Percentiles rank a stretch among this genome's conserved stretches.
Evolutionary conservation across 2,329 filamentous ascomycete genomes (phyloP).

Genomic region (Aspergillus amoenus): DNA sequence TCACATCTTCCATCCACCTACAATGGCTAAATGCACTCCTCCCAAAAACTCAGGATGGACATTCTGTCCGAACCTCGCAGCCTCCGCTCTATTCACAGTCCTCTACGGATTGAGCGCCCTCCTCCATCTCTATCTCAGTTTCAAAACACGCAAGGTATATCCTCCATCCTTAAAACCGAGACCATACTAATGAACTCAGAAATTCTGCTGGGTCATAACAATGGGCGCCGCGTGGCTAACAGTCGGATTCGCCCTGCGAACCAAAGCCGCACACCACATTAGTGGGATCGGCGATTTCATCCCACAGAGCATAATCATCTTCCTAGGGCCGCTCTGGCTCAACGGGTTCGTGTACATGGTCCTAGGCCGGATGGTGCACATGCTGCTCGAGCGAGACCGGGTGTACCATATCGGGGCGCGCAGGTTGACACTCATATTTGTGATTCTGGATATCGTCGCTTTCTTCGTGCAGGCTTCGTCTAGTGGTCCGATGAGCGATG

Average conservation of each 20-base stretch:
- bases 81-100: not conserved
- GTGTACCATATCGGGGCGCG: not conserved
- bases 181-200: not conserved
- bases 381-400: not conserved
- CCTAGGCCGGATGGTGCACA: not conserved
- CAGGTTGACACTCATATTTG: not conserved
- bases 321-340: not conserved
- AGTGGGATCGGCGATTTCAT: not conserved
- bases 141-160: not conserved
- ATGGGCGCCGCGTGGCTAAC: not conserved
- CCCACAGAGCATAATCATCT: not conserved
- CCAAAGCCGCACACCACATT: not conserved
- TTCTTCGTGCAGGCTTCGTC: not conserved
- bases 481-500: not conserved
- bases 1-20: not conserved
- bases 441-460: not conserved
- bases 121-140: not conserved
- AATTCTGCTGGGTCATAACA: not conserved
- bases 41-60: not conserved
- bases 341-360: not conserved
- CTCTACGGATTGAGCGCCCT: not conserved
- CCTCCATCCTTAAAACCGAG: not conserved
- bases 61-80: not conserved
- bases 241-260: not conserved
- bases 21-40: not conserved